phyloP scores from a whole-genome alignment of 108 stramenopile species.

The Parietichytrium sp. region DNA sequence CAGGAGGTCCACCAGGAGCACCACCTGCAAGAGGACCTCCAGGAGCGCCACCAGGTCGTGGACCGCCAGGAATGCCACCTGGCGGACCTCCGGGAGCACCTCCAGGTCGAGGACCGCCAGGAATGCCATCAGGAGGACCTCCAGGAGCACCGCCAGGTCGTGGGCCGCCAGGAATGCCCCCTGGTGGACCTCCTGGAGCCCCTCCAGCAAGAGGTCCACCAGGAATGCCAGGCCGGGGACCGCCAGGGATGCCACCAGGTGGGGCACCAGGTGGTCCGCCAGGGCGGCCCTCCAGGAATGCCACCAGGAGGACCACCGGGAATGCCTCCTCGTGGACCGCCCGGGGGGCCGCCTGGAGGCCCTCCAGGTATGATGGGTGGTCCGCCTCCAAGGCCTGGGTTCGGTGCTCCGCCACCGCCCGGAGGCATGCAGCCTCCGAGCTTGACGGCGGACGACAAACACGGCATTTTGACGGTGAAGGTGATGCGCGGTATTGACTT shows the following conservation, averaged over 20 bases:
- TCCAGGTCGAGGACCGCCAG: background rate
- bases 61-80: conserved; percentile 19
- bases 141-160: conserved; percentile 29
- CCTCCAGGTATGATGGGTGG: conserved; percentile 19
- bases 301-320: conserved; percentile 12
- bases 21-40: background rate
- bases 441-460: background rate
- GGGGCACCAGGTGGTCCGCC: too few species aligned
- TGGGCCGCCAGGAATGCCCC: conserved; percentile 10
- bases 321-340: conserved; percentile 20
- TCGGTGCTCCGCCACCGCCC: background rate
- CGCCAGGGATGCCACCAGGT: conserved; percentile 33
- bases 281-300: background rate
- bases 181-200: conserved; percentile 4
- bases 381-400: too few species aligned
- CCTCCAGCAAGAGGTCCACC: conserved; percentile 9
- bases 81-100: background rate
- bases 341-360: too few species aligned
- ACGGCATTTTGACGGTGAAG: conserved; percentile 63
- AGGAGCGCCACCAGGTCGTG: background rate
- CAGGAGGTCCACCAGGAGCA: conserved; percentile 12
- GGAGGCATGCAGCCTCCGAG: too few species aligned
- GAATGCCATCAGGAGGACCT: conserved; percentile 40
- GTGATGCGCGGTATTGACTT: conserved; percentile 69
- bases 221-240: background rate